phyloP scores from a whole-genome alignment of 1,284 basidiomycete species.

The Heterobasidion irregulare region DNA sequence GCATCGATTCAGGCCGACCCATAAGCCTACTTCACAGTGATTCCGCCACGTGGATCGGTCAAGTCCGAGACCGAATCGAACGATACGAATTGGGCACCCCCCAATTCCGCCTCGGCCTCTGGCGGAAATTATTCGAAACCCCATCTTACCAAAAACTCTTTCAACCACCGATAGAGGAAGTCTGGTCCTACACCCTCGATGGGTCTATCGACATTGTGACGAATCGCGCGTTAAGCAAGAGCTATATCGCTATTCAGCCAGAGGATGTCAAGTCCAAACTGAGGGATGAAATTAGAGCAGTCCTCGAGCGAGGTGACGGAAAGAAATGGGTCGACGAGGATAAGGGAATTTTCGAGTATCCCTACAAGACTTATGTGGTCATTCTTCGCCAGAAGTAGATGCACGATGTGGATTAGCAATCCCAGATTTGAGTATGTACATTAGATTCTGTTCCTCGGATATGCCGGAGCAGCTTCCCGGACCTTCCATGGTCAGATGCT shows the following conservation, averaged over 20 bases:
- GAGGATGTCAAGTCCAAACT: conserved; percentile 45
- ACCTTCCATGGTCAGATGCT: no score
- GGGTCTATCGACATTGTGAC: conserved; percentile 42
- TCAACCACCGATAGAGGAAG: conserved; percentile 41
- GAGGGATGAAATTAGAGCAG: conserved; percentile 35
- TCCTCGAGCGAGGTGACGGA: conserved; percentile 37
- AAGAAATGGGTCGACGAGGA: conserved; percentile 39
- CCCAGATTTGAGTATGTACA: no score
- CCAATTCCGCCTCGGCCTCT: conserved; percentile 65
- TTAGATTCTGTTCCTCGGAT: no score
- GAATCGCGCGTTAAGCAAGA: conserved; percentile 65
- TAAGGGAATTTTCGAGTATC: conserved; percentile 43
- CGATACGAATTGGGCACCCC: conserved; percentile 58
- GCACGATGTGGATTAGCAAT: background rate
- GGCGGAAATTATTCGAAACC: conserved; percentile 57
- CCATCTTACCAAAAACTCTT: conserved; percentile 46
- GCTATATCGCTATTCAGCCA: conserved; percentile 57
- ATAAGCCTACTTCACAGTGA: conserved; percentile 29
- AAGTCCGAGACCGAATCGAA: conserved; percentile 59
- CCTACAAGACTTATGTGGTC: conserved; percentile 41
- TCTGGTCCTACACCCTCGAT: conserved; percentile 39
- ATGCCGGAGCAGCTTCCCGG: no score
- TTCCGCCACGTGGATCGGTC: conserved; percentile 57
- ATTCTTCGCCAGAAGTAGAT: conserved; percentile 30
- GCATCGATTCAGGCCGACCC: no score